Evolutionary conservation across 169 alveolate genomes (phyloP).

Genomic region (Plasmodium ovale): DNA sequence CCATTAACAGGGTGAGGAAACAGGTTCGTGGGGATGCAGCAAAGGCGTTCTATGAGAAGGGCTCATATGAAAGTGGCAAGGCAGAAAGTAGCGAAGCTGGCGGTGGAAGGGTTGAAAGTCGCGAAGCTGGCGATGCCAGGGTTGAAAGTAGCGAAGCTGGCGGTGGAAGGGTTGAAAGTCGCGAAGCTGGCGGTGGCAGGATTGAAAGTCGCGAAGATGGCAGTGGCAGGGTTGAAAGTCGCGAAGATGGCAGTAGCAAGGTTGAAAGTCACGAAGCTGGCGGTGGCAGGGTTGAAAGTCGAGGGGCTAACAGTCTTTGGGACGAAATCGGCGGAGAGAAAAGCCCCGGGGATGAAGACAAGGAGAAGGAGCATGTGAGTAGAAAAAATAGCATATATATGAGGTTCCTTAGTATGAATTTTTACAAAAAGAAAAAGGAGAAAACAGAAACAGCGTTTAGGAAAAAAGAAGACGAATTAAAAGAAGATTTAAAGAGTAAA

Average conservation of each 20-base stretch:
- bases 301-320: no score
- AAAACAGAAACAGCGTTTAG: background rate
- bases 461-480: background rate
- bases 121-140: background rate
- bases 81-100: background rate
- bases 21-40: background rate
- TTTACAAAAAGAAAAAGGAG: constrained; percentile 22
- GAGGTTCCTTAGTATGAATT: constrained; percentile 23
- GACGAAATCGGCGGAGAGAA: background rate
- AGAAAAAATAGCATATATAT: constrained; percentile 34
- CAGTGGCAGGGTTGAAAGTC: background rate
- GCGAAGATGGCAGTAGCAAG: background rate
- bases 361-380: background rate
- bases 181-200: background rate
- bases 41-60: background rate
- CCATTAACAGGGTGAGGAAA: constrained; percentile 30
- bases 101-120: background rate
- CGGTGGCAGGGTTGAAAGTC: background rate
- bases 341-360: no score
- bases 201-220: background rate
- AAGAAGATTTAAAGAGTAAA: background rate
- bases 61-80: background rate
- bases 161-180: background rate
- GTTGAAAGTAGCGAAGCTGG: background rate
- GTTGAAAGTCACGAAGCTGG: background rate